phyloP scores from a whole-genome alignment of 2,329 filamentous ascomycete species.

The Amesomyces nigricolor region DNA sequence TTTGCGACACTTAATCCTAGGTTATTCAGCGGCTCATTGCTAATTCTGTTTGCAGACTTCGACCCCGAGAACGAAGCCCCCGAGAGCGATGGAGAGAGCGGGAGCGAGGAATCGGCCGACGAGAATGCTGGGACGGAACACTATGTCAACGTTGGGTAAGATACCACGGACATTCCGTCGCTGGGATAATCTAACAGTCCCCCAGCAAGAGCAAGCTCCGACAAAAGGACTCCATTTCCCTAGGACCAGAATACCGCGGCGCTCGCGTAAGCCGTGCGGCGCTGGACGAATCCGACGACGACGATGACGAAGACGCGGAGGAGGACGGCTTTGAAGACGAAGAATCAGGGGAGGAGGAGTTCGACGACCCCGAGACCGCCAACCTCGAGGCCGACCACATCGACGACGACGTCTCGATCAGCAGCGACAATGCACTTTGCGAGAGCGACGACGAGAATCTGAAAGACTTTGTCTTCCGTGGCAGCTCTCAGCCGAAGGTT shows the following conservation, averaged over 20 bases:
- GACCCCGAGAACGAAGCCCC: constrained; percentile 68
- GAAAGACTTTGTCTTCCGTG: constrained; percentile 62
- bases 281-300: constrained; percentile 50
- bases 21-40: neutral
- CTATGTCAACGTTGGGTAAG: constrained; percentile 69
- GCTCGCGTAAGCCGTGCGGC: constrained; percentile 66
- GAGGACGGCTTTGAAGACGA: constrained; percentile 3
- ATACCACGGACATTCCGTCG: accelerated
- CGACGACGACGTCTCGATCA: constrained; percentile 49
- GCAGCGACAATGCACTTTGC: constrained; percentile 66
- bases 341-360: constrained; percentile 29
- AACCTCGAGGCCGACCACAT: constrained; percentile 50
- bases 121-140: constrained; percentile 63
- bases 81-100: constrained; percentile 49
- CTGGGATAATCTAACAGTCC: constrained; percentile 6
- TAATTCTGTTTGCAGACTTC: constrained; percentile 51
- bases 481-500: constrained; percentile 48
- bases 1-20: constrained; percentile 31
- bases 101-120: constrained; percentile 33
- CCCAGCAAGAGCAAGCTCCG: constrained; percentile 74
- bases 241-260: constrained; percentile 78
- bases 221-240: constrained; percentile 59
- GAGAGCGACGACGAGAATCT: constrained; percentile 81
- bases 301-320: constrained; percentile 43
- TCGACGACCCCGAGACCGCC: constrained; percentile 51